Evolutionary conservation across 2,329 filamentous ascomycete genomes (phyloP).

Genomic region (Colletotrichum tanaceti): DNA sequence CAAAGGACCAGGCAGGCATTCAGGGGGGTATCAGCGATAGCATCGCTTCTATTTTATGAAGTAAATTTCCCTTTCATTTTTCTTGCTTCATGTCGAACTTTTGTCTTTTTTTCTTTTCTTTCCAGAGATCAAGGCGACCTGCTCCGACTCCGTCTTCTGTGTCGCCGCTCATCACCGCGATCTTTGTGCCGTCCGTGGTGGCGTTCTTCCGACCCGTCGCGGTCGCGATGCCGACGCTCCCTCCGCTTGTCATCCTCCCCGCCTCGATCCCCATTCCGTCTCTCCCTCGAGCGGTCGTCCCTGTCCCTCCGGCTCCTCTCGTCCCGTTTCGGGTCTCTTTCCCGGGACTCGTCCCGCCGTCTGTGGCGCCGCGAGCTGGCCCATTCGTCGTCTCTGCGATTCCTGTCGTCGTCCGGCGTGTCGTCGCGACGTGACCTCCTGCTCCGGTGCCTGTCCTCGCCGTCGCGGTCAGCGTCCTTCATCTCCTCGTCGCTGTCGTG

Average conservation of each 20-base stretch:
- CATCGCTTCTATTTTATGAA: slow-evolving; percentile 15
- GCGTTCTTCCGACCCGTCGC: slow-evolving; percentile 47
- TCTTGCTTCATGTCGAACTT: too few relatives aligned
- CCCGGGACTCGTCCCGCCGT: slow-evolving; percentile 45
- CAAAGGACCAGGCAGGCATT: slow-evolving; percentile 17
- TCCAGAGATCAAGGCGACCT: slow-evolving; percentile 27
- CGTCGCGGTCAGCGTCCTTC: slow-evolving; percentile 47
- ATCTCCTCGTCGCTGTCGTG: slow-evolving; percentile 46
- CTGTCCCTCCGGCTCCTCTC: slow-evolving; percentile 45
- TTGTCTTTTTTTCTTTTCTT: background rate
- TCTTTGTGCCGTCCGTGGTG: slow-evolving; percentile 38
- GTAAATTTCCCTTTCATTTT: too few relatives aligned
- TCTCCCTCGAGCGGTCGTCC: slow-evolving; percentile 43
- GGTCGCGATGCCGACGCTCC: slow-evolving; percentile 46
- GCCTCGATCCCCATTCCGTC: slow-evolving; percentile 43
- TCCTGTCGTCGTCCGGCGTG: slow-evolving; percentile 46
- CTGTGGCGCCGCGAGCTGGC: slow-evolving; percentile 44
- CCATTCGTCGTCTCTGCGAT: slow-evolving; percentile 44
- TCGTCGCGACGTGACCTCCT: slow-evolving; percentile 54
- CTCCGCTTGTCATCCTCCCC: slow-evolving; percentile 41
- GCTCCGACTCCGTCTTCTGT: slow-evolving; percentile 40
- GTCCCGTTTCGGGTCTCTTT: slow-evolving; percentile 47
- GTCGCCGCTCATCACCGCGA: slow-evolving; percentile 41
- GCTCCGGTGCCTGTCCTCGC: slow-evolving; percentile 46
- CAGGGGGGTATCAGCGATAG: slow-evolving; percentile 29